Percentiles rank a stretch among this genome's conserved stretches.
Evolutionary conservation across 2,329 filamentous ascomycete species (phyloP).

Genomic region (Claviceps pazoutovae): DNA sequence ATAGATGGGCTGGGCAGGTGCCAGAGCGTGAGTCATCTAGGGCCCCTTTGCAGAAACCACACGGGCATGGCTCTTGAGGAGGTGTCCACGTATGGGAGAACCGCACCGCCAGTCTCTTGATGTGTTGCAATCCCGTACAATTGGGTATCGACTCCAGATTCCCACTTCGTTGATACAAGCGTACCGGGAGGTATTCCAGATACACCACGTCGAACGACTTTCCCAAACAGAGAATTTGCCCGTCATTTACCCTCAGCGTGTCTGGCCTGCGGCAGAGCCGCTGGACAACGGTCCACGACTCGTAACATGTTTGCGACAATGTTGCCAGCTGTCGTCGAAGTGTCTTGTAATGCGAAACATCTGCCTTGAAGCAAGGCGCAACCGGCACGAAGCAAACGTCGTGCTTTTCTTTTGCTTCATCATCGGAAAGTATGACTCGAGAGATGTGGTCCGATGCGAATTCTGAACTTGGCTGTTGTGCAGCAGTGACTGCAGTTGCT

Average conservation of each 20-base stretch:
- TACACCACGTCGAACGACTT: conserved; percentile 18
- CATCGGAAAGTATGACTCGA: conserved; percentile 13
- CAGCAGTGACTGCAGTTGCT: neutral
- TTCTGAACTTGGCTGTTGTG: conserved; percentile 6
- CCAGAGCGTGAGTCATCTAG: conserved; percentile 15
- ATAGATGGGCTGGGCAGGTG: conserved; percentile 26
- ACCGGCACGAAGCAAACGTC: conserved; percentile 13
- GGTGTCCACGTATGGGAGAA: conserved; percentile 29
- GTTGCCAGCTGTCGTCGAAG: conserved; percentile 15
- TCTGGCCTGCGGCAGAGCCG: conserved; percentile 10
- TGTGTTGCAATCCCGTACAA: conserved; percentile 17
- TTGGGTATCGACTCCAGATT: conserved; percentile 14
- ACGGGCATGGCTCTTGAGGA: conserved; percentile 13
- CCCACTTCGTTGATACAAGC: conserved; percentile 14
- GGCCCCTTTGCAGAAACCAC: conserved; percentile 19
- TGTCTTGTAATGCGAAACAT: conserved; percentile 19
- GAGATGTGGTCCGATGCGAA: conserved; percentile 10
- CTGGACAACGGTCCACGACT: conserved; percentile 12
- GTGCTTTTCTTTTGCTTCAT: conserved; percentile 8
- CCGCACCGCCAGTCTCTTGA: conserved; percentile 27
- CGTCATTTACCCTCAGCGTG: conserved; percentile 13
- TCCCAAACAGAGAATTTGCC: conserved; percentile 17
- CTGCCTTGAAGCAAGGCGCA: conserved; percentile 10
- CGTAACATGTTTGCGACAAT: conserved; percentile 15
- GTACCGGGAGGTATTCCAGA: conserved; percentile 20